phyloP scores from a whole-genome alignment of 176 grass and related monocot species.

The Phyllostachys edulis region DNA sequence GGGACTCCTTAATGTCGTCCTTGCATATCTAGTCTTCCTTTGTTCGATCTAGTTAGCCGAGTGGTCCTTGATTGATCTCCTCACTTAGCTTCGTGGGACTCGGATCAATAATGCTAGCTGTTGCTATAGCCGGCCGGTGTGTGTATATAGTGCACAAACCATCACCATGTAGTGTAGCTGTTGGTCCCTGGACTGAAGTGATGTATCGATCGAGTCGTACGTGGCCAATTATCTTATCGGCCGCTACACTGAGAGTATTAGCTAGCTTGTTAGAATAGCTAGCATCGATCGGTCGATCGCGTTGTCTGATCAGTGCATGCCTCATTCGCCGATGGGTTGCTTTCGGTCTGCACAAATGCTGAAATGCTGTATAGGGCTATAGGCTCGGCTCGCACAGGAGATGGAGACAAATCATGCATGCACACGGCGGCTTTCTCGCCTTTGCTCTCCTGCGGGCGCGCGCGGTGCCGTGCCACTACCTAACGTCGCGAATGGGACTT shows the following conservation, averaged over 20 bases:
- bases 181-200: constrained; percentile 23
- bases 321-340: constrained; percentile 14
- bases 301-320: not conserved
- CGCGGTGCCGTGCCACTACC: not conserved
- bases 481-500: constrained; percentile 6
- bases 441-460: not conserved
- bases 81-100: not conserved
- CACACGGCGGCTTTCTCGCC: not conserved
- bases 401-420: not conserved
- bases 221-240: not conserved
- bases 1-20: not conserved
- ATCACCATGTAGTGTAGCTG: not conserved
- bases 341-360: constrained; percentile 16
- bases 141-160: not conserved
- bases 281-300: not conserved
- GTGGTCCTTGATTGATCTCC: not conserved
- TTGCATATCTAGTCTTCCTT: not conserved
- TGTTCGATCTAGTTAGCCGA: not conserved
- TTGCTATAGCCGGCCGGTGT: not conserved
- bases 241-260: too few species aligned
- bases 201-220: not conserved
- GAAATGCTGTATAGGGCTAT: not conserved
- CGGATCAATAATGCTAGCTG: not conserved
- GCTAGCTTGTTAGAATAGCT: not conserved
- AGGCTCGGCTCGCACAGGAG: not conserved